Evolutionary conservation across 768 basidiomycete genomes (phyloP), one percentile per base, ranked within the genome.

Genomic region (Lactarius tabidus): DNA sequence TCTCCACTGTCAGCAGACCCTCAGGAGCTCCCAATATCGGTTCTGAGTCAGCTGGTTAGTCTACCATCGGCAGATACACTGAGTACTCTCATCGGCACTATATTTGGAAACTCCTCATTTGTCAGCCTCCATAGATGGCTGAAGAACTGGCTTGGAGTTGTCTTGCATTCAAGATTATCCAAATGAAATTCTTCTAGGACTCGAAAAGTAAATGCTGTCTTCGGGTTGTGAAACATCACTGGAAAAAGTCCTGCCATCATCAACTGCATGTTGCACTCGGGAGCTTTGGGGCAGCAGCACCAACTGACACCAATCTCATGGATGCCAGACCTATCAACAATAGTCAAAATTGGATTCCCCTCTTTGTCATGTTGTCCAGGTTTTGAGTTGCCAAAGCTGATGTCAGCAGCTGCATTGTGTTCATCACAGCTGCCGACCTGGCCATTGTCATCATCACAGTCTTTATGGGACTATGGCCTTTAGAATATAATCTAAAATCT

Each of bases 291-390:
- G 29, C 52, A 62, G 36, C 29, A 17, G 28, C 61, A 62, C 51
- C 48, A 38, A 3, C n/a, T 41, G 53, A 63, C 43, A 9, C 23
- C 41, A 29, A 63, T 36, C 28, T 57, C 29, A 36, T 63, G 62
- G 29, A 63, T 29, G n/a, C n/a, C n/a, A n/a, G n/a, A n/a, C n/a
- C n/a, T n/a, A n/a, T n/a, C n/a, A n/a, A n/a, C n/a, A n/a, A 23
- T 55, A 28, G 53, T 41, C 12, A 55, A n/a, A 1, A 56, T 33
- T 31, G 38, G 62, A 17, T 45, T 51, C 6, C 53, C 26, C 15
- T 57, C 41, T 5, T 23, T 45, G 31, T 54, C 52, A 18, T 29
- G 18, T 15, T 31, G 28, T 14, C n/a, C 39, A 39, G 39, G 4
- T 39, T 39, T 39, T 39, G 39, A 39, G 39, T 17, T 17, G 17